A percentile compares a stretch with the other conserved stretches of the same genome.
phyloP scores from a whole-genome alignment of 2,329 filamentous ascomycete genomes.

The Monosporascus cannonballus region DNA sequence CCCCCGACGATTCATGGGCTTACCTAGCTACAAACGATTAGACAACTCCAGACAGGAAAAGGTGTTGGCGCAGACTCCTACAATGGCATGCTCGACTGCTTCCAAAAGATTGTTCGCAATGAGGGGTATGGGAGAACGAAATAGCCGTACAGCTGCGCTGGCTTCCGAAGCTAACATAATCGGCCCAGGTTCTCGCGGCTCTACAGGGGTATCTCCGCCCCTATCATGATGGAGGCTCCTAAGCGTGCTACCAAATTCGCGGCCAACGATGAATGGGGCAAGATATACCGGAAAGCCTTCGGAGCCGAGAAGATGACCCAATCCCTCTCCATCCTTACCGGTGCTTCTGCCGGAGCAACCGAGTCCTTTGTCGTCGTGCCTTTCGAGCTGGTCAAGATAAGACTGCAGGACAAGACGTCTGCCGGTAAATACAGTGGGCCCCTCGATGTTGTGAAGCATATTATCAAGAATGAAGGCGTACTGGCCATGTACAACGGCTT shows the following conservation, averaged over 20 bases:
- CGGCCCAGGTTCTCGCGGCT: constrained; percentile 68
- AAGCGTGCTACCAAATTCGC: constrained; percentile 93
- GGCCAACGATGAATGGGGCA: constrained; percentile 97
- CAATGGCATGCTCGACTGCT: constrained; percentile 97
- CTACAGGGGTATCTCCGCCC: constrained; percentile 91
- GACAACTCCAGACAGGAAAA: constrained; percentile 78
- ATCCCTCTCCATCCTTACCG: constrained; percentile 83
- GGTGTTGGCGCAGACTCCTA: constrained; percentile 74
- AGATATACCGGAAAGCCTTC: constrained; percentile 85
- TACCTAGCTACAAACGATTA: constrained; percentile 29
- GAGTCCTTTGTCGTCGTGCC: constrained; percentile 96
- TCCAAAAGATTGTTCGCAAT: constrained; percentile 91
- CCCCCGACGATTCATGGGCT: not conserved
- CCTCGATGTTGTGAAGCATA: constrained; percentile 75
- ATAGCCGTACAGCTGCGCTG: not conserved
- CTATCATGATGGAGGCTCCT: constrained; percentile 95
- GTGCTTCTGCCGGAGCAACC: constrained; percentile 89
- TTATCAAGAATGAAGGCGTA: constrained; percentile 73
- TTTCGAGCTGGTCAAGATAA: constrained; percentile 88
- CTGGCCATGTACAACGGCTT: constrained; percentile 94
- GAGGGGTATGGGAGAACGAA: constrained; percentile 63
- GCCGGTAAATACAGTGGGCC: constrained; percentile 82
- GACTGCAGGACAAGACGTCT: constrained; percentile 90
- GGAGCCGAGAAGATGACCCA: constrained; percentile 85
- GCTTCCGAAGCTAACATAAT: constrained; percentile 6